Base-by-base conservation (phyloP, 2,329 filamentous ascomycete species). In the Fusarium sp. region DNA sequence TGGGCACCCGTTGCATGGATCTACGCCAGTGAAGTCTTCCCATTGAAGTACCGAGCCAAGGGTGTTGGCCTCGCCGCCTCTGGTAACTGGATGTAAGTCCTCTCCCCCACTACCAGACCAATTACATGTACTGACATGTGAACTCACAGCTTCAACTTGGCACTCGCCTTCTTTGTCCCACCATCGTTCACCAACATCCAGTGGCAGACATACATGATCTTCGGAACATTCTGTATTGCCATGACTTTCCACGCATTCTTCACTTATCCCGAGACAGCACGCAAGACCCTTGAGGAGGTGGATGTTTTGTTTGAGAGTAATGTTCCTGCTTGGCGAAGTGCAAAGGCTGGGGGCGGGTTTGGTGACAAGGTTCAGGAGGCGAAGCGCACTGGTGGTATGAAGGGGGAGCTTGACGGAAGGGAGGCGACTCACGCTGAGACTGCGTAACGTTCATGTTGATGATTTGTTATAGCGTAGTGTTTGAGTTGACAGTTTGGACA, bases 21-120 rank as follows among this genome's bases (percentile, higher is more conserved):
- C 54, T 92, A 93, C 74, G 88, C 89, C 0, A 88, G 89, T 22
- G 91, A 93, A 80, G 80, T 86, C 30, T 85, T 84, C 76, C 86
- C 86, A 36, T 79, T 87, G 26, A 83, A 81, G 53, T 83, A 86
- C 35, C 84, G 87, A 66, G 86, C 86, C 63, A 89, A 89, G 77
- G 87, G 86, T 55, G 87, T 89, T 12, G 85, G 87, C 24, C 80
- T 90, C 6, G 80, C 86, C 1, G 88, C 88, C 1, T 86, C 87
- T 3, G 51, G 80, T 41, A 84, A 84, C 74, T 84, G 83, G 83
- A 73, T 81, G 78, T 80, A 72, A 77, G 79, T 72, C 20, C 20
- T 4, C 79, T 17, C 22, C 2, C 9, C 13, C 9, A 11, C 2
- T 17, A 20, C 12, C 32, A n/a, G 36, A 18, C 0, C 8, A 18